Evolutionary conservation across 1,284 basidiomycete genomes (phyloP).

Genomic region (Ustilago crameri): DNA sequence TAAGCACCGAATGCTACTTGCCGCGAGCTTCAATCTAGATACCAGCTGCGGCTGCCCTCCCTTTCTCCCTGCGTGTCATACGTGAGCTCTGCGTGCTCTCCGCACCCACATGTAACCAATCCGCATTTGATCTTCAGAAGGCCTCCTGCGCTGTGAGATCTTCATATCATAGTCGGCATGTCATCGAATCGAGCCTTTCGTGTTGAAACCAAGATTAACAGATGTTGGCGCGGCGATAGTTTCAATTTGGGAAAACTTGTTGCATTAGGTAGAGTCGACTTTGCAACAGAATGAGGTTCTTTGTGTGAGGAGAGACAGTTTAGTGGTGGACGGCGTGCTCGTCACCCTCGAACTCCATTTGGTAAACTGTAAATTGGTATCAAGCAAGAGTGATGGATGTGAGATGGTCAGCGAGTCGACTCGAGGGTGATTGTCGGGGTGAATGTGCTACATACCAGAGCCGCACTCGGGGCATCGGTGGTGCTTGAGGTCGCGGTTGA

Average conservation of each 20-base stretch:
- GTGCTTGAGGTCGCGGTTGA: conserved; percentile 58
- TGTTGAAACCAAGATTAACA: too few species aligned
- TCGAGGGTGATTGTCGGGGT: too few species aligned
- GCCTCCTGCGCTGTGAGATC: too few species aligned
- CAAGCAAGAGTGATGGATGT: too few species aligned
- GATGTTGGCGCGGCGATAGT: not conserved
- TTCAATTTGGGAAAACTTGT: conserved; percentile 22
- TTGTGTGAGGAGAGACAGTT: not conserved
- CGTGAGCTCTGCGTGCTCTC: too few species aligned
- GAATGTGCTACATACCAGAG: conserved; percentile 52
- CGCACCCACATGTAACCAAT: too few species aligned
- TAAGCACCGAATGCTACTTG: not conserved
- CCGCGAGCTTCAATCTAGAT: conserved; percentile 2
- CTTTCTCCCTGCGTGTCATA: too few species aligned
- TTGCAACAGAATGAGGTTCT: conserved; percentile 16
- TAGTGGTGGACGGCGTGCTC: conserved; percentile 56
- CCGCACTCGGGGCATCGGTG: conserved; percentile 67
- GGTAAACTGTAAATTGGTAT: conserved; percentile 60
- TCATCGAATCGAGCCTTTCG: too few species aligned
- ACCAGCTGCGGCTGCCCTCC: not conserved
- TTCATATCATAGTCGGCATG: too few species aligned
- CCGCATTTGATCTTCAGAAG: too few species aligned
- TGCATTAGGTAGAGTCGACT: conserved; percentile 25
- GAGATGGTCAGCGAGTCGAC: too few species aligned
- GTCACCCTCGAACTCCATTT: conserved; percentile 56